phyloP scores from a whole-genome alignment of 2,329 filamentous ascomycete genomes.

The Cladosporium sp. region DNA sequence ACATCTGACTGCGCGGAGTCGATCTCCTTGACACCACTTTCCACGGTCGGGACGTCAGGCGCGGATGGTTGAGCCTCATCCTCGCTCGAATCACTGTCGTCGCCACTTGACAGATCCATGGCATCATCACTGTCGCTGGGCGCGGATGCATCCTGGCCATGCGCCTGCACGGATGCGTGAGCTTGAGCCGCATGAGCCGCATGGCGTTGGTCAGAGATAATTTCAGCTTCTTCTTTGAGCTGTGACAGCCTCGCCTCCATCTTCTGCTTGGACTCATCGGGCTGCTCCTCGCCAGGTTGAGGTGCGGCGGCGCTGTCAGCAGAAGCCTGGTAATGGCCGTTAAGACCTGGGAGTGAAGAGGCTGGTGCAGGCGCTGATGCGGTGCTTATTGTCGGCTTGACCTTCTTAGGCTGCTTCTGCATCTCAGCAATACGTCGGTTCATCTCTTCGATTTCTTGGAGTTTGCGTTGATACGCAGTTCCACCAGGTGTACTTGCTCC shows the following conservation, averaged over 20 bases:
- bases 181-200: too few species aligned
- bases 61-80: background rate
- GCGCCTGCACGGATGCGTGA: too few species aligned
- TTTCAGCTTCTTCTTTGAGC: slow-evolving; percentile 6
- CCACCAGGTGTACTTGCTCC: slow-evolving; percentile 16
- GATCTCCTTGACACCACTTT: too few species aligned
- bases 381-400: background rate
- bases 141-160: background rate
- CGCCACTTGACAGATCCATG: slow-evolving; percentile 16
- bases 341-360: background rate
- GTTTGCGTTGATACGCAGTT: slow-evolving; percentile 15
- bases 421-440: slow-evolving; percentile 37
- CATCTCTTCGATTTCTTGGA: slow-evolving; percentile 21
- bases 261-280: background rate
- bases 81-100: background rate
- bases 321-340: background rate
- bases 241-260: slow-evolving; percentile 1
- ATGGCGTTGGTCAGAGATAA: background rate
- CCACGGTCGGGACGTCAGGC: too few species aligned
- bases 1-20: too few species aligned
- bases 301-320: background rate
- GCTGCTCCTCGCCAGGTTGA: background rate
- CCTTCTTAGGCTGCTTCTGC: slow-evolving; percentile 36
- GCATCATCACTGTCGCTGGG: slow-evolving; percentile 14
- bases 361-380: background rate